These are phyloP conservation scores for Cucumis melo DNA, from an alignment of 306 rosid species.

Conservation along the genomic window DNA sequence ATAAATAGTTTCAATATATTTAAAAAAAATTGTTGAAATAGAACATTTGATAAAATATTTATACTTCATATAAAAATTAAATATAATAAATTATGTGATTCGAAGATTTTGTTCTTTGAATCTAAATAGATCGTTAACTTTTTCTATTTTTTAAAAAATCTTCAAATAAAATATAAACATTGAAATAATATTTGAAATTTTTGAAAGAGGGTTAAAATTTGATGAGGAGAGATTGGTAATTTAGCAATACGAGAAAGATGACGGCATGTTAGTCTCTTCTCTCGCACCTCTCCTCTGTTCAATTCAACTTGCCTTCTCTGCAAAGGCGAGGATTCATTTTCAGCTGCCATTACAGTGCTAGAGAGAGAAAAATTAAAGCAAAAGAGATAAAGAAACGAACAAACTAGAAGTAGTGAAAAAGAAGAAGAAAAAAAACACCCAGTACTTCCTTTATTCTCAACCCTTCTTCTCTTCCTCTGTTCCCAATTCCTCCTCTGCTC, in stretches of 20 bases:
- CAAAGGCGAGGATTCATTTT: conserved; percentile 31
- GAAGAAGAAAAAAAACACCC: background rate
- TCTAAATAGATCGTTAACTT: no score
- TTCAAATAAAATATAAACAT: no score
- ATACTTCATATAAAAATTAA: no score
- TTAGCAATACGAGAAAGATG: conserved; percentile 12
- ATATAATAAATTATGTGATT: no score
- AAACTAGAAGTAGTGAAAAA: conserved; percentile 9
- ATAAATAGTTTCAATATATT: no score
- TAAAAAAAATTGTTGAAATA: no score
- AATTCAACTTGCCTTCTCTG: conserved; percentile 32
- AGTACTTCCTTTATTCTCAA: background rate
- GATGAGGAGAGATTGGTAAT: conserved; percentile 40
- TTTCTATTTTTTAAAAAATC: no score
- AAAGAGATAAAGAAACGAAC: conserved; percentile 14
- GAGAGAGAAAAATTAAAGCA: conserved; percentile 20
- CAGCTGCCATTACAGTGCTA: conserved; percentile 9
- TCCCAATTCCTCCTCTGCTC: background rate
- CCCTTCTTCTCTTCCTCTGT: conserved; percentile 7
- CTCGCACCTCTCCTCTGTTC: conserved; percentile 48
- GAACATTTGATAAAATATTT: no score
- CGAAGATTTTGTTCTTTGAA: no score
- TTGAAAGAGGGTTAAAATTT: no score
- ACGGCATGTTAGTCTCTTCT: conserved; percentile 62
- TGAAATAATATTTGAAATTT: no score